Evolutionary conservation across 768 basidiomycete species (phyloP), one percentile per base, ranked within the genome.

Genomic region (Tricholoma flavovirens): DNA sequence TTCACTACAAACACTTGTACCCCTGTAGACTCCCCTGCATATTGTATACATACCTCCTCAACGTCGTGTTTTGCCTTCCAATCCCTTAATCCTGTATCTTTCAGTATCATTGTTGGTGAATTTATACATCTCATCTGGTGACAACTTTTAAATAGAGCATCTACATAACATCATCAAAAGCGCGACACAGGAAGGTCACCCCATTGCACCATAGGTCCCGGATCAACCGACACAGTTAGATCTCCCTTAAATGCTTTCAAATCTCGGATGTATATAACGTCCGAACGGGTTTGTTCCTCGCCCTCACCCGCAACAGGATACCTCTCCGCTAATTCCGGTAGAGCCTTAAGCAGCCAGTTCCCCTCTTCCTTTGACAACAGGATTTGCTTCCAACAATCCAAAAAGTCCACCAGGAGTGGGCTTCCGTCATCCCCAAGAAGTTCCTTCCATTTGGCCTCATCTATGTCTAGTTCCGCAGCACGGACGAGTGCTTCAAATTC

Each of bases 181-280:
- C 77, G 84, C 2, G 86, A 67, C 5, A 71, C 67, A 17, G 87
- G 87, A 53, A 89, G 73, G 71, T 91, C 90, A 32, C 80, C 82
- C 88, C 88, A 91, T 51, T 83, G 71, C 1, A 84, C 85, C 60
- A 93, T 73, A 2, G 91, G 84, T 36, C 76, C 76, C n/a, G 88
- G 81, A 58, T 78, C 77, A 24, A 77, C 75, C 4, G 87, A 80
- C 15, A 77, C 69, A 40, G 68, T 65, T 51, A 95, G 69, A 8
- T 75, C 68, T 26, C 78, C 76, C 69, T 83, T 91, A 77, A 93
- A 93, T 24, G 69, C 71, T 56, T 80, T 74, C 30, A 83, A 66
- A 64, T 93, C 86, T 56, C 86, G 69, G 54, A 96, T 82, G 61
- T 79, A 81, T 8, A 79, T 79, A 5, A 81, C 87, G 26, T 76